These are phyloP conservation scores for Saccharomyces hybrid DNA, from an alignment of 1,139 yeast species.

Conservation along the genomic window DNA sequence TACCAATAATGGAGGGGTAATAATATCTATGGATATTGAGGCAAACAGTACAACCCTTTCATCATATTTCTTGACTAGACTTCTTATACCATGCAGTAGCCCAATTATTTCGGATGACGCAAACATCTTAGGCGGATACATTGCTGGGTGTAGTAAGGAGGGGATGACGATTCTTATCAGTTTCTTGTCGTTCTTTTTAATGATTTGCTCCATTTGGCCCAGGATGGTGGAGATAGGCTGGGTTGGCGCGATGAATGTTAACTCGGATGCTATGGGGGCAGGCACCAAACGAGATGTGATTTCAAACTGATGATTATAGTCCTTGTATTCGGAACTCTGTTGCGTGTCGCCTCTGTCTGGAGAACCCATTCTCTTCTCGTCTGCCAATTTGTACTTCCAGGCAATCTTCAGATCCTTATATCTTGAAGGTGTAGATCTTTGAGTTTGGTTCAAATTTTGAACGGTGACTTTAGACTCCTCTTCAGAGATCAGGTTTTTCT, in stretches of 20 bases:
- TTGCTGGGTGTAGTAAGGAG: slow-evolving; percentile 67
- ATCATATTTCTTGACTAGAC: slow-evolving; percentile 44
- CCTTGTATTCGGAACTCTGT: slow-evolving; percentile 33
- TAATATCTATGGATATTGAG: slow-evolving; percentile 62
- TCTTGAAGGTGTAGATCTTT: slow-evolving; percentile 18
- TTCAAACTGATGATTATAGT: slow-evolving; percentile 67
- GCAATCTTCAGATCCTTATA: slow-evolving; percentile 65
- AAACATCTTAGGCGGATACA: slow-evolving; percentile 53
- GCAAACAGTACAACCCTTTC: slow-evolving; percentile 44
- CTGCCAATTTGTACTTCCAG: slow-evolving; percentile 72
- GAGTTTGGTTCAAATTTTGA: slow-evolving; percentile 45
- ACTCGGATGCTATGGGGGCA: slow-evolving; percentile 54
- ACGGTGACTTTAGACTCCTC: slow-evolving; percentile 63
- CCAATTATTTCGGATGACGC: slow-evolving; percentile 47
- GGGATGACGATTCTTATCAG: slow-evolving; percentile 69
- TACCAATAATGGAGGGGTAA: slow-evolving; percentile 40
- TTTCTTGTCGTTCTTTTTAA: slow-evolving; percentile 38
- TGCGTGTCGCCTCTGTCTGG: slow-evolving; percentile 25
- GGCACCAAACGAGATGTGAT: slow-evolving; percentile 65
- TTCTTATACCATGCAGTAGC: slow-evolving; percentile 56
- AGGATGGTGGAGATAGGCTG: slow-evolving; percentile 30
- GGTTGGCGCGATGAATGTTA: slow-evolving; percentile 44
- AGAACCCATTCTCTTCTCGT: slow-evolving; percentile 29
- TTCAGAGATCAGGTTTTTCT: slow-evolving; percentile 49
- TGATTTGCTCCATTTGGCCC: slow-evolving; percentile 38